A percentile compares a stretch with the other conserved stretches of the same genome.
Evolutionary conservation across 2,329 filamentous ascomycete genomes (phyloP).

Genomic region (Neofusicoccum sp.): DNA sequence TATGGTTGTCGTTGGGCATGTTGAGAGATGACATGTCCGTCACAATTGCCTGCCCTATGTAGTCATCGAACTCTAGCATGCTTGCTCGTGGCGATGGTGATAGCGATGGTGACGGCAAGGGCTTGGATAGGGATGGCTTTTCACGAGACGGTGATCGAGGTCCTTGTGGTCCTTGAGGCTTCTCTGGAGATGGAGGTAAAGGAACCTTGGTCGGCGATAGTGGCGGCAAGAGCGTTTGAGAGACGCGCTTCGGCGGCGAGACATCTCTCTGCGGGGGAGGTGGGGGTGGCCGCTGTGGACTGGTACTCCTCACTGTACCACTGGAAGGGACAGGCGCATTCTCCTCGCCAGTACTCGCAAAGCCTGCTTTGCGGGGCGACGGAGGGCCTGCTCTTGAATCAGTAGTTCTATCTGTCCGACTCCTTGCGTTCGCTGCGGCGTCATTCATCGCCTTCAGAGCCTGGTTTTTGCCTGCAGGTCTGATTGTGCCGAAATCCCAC

Average conservation of each 20-base stretch:
- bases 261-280: slow-evolving; percentile 30
- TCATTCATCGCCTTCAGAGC: slow-evolving; percentile 75
- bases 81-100: no score
- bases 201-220: slow-evolving; percentile 43
- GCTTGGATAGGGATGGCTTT: slow-evolving; percentile 5
- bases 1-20: background rate
- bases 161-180: slow-evolving; percentile 38
- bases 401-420: slow-evolving; percentile 28
- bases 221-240: slow-evolving; percentile 29
- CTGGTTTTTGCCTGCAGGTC: slow-evolving; percentile 62
- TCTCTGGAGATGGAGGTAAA: slow-evolving; percentile 47
- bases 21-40: background rate
- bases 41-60: slow-evolving; percentile 3
- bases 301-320: slow-evolving; percentile 28
- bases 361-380: slow-evolving; percentile 32
- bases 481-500: slow-evolving; percentile 97
- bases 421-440: slow-evolving; percentile 73
- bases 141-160: slow-evolving; percentile 27
- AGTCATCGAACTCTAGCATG: slow-evolving; percentile 9
- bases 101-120: background rate
- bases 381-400: background rate
- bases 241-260: slow-evolving; percentile 43
- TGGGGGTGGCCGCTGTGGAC: slow-evolving; percentile 25
- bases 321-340: slow-evolving; percentile 27
- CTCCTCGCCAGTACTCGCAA: slow-evolving; percentile 32